Evolutionary conservation across 305 asterid genomes (phyloP), one percentile per base, ranked within the genome.

Genomic region (Ilex paraguariensis): DNA sequence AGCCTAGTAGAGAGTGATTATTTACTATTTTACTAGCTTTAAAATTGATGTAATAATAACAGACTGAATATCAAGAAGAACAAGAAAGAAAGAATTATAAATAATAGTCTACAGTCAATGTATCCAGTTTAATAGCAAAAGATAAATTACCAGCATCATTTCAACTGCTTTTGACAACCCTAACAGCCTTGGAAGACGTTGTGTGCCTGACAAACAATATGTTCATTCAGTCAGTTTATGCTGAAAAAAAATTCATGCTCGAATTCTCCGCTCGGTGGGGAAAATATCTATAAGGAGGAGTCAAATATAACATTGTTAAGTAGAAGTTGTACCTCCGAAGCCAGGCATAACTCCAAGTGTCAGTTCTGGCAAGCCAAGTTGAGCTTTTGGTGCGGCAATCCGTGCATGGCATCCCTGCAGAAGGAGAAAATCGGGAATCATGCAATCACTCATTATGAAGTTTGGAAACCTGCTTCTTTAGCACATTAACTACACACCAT

Each of bases 291-390:
- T 21, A 21, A 21, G 28, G 28, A 21, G 28, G 28, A 21, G 28
- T 21, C 12, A 16, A n/a, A 52, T 17, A 46, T 33, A 65, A 62
- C 55, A 12, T 61, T 16, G 40, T 45, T 8, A 69, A 67, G 55
- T 48, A 62, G 63, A 56, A 56, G 57, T 5, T 58, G 52, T 75
- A 92, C 97, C 99, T 86, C 97, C 99, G 60, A 81, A 66, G 63
- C 99, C 99, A 69, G 99, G 99, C 60, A 93, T 79, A 70, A 93
- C 75, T 63, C 99, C 99, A 67, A 93, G 97, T 62, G 87, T 84
- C 60, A 93, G 93, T 82, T 93, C 99, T 45, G 99, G 99, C 71
- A 93, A 84, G 52, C 95, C 96, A 65, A 93, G 86, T 73, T 74
- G 89, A 68, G 95, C 70, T 66, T 73, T 78, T 63, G 95, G 87